Percentiles rank a stretch among this genome's conserved stretches.
Conservation (phyloP, 176 grass and related monocot species). For the Carex littledalei region DNA sequence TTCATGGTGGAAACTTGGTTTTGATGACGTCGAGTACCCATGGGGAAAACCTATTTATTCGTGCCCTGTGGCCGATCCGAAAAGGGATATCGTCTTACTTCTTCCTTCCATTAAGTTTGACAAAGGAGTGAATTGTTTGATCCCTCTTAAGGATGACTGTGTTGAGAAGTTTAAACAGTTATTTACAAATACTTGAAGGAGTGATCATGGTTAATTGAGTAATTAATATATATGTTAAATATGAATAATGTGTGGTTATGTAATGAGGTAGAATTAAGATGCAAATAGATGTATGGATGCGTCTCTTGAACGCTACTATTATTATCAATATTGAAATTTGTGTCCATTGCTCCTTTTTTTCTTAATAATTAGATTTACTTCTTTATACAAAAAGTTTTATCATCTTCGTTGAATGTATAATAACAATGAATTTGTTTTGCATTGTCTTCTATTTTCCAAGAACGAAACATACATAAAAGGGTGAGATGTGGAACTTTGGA, state of each 20-base stretch:
- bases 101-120: background rate
- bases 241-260: background rate
- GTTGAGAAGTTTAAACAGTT: background rate
- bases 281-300: background rate
- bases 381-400: background rate
- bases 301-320: background rate
- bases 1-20: conserved; percentile 18
- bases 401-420: background rate
- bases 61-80: background rate
- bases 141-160: background rate
- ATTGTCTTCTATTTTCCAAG: background rate
- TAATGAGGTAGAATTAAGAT: background rate
- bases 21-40: background rate
- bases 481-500: no score
- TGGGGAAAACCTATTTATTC: background rate
- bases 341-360: background rate
- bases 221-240: background rate
- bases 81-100: conserved; percentile 14
- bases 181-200: background rate
- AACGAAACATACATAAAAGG: background rate
- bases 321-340: background rate
- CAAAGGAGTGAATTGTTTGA: conserved; percentile 11
- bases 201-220: background rate
- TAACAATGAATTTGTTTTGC: background rate
- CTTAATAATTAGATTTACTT: background rate